Percentiles rank a stretch among this genome's conserved stretches.
Evolutionary conservation across 345 rosid genomes (phyloP).

Genomic region (Capsella bursapastoris): DNA sequence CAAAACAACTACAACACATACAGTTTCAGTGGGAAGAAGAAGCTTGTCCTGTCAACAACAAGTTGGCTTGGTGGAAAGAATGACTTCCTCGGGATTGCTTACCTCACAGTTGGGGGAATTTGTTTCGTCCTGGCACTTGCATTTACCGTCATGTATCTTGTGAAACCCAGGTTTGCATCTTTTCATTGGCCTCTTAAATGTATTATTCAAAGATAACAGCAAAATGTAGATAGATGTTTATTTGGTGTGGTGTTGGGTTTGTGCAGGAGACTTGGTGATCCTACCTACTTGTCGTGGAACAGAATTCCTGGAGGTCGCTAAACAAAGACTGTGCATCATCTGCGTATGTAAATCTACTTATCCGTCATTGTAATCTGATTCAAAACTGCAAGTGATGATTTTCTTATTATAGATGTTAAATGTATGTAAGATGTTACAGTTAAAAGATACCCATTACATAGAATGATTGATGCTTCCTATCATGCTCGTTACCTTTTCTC

Average conservation of each 20-base stretch:
- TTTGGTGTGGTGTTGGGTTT: constrained; percentile 5
- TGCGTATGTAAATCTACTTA: constrained; percentile 31
- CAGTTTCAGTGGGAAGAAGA: constrained; percentile 93
- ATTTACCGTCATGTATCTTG: constrained; percentile 78
- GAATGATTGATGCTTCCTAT: constrained; percentile 29
- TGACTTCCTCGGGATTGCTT: constrained; percentile 97
- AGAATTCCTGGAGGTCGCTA: constrained; percentile 69
- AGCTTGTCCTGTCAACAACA: constrained; percentile 90
- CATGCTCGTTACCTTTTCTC: constrained; percentile 27
- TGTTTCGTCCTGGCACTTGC: constrained; percentile 85
- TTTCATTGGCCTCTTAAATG: background rate
- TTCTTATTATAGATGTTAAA: constrained; percentile 16
- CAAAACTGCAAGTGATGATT: constrained; percentile 24
- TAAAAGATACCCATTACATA: constrained; percentile 22
- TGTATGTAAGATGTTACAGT: constrained; percentile 30
- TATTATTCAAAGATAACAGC: background rate
- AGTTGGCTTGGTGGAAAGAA: constrained; percentile 99
- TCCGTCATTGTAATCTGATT: constrained; percentile 30
- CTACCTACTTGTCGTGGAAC: constrained; percentile 94
- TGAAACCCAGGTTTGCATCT: constrained; percentile 79
- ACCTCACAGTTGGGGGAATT: constrained; percentile 86
- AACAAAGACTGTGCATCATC: constrained; percentile 20
- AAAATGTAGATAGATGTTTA: constrained; percentile 16
- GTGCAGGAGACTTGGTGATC: constrained; percentile 93
- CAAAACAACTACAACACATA: constrained; percentile 87